Percentiles rank a stretch among this genome's conserved stretches.
Conservation (phyloP, 306 rosid genomes). For the Prunus mira region DNA sequence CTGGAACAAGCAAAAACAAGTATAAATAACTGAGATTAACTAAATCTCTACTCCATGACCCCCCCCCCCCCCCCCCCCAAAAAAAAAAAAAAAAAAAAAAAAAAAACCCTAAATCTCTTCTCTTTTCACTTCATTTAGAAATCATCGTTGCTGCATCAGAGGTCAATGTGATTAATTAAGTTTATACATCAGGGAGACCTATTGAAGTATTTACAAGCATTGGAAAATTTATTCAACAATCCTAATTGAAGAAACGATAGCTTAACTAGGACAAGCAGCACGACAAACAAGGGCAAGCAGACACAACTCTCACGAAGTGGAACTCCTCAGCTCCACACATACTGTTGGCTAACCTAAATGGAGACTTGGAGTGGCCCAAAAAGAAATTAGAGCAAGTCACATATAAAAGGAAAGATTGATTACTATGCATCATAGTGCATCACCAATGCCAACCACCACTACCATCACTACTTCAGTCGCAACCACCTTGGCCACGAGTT, state of each 20-base stretch:
- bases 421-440: neutral
- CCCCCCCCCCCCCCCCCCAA: no score
- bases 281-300: neutral
- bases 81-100: no score
- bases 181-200: no score
- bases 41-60: no score
- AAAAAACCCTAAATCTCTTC: no score
- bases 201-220: no score
- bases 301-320: neutral
- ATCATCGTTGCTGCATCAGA: no score
- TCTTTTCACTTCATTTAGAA: no score
- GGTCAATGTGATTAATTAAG: no score
- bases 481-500: neutral
- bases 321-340: neutral
- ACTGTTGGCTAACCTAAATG: neutral
- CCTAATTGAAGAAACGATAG: neutral
- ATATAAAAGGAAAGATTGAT: neutral
- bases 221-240: no score
- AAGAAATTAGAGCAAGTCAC: neutral
- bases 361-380: neutral
- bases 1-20: no score
- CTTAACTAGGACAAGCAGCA: neutral
- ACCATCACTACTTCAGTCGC: neutral
- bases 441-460: neutral
- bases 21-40: no score